phyloP scores from a whole-genome alignment of 2,329 filamentous ascomycete genomes.

The Xylariaceae sp. region DNA sequence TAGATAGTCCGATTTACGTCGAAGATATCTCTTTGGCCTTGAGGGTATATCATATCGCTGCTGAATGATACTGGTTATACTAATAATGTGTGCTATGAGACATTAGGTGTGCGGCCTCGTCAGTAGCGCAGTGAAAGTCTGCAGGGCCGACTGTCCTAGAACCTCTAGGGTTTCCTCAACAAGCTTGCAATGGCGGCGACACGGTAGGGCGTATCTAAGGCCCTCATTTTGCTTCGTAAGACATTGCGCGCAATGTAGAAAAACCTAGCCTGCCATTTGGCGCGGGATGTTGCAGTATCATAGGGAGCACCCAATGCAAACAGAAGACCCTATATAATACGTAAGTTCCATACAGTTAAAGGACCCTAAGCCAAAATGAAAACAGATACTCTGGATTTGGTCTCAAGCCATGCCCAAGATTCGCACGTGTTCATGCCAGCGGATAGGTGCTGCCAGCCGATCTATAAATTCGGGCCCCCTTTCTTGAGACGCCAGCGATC shows the following conservation, averaged over 20 bases:
- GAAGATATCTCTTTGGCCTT: too few relatives aligned
- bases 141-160: neutral
- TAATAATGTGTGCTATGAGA: neutral
- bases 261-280: too few relatives aligned
- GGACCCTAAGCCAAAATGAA: neutral
- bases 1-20: too few relatives aligned
- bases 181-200: neutral
- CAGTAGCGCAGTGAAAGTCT: neutral
- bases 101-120: neutral
- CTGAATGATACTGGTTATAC: neutral
- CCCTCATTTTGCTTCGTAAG: neutral
- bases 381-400: neutral
- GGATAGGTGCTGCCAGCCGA: constrained; percentile 1
- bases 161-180: neutral
- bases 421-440: constrained; percentile 4
- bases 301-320: too few relatives aligned
- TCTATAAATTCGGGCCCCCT: constrained; percentile 41
- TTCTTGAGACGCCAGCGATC: constrained; percentile 42
- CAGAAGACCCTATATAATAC: neutral
- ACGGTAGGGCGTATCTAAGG: neutral
- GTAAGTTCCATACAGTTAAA: neutral
- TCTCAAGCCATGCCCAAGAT: constrained; percentile 8
- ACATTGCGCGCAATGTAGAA: neutral
- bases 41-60: neutral
- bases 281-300: too few relatives aligned